A percentile compares a stretch with the other conserved stretches of the same genome.
phyloP scores from a whole-genome alignment of 2,329 filamentous ascomycete genomes.

The Ophiostoma novo-ulmi region DNA sequence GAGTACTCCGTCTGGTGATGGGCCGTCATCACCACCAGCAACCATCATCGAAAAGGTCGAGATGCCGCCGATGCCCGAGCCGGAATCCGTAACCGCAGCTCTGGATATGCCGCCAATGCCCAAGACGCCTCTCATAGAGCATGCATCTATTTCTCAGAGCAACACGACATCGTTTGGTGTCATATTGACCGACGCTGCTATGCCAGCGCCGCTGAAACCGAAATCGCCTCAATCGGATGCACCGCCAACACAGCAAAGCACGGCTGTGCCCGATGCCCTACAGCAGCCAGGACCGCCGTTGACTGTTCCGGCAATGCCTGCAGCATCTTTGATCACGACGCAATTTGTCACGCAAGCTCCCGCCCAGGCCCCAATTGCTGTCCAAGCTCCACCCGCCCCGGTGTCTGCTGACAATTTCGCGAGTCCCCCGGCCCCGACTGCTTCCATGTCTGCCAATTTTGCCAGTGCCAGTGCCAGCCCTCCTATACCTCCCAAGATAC shows the following conservation, averaged over 20 bases:
- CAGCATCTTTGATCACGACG: neutral
- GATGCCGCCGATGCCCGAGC: neutral
- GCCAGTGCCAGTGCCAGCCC: neutral
- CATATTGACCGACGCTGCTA: conserved; percentile 9
- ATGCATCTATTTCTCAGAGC: neutral
- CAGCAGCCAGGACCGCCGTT: conserved; percentile 3
- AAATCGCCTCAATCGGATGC: conserved; percentile 11
- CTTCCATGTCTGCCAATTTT: conserved; percentile 17
- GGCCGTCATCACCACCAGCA: neutral
- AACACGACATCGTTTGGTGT: neutral
- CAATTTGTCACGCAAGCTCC: neutral
- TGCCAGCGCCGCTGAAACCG: conserved; percentile 18
- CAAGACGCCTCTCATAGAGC: neutral
- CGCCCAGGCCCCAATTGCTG: neutral
- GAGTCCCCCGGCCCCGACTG: neutral
- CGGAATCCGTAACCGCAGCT: neutral
- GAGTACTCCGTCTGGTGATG: neutral
- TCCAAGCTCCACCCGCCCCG: no score
- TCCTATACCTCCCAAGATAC: neutral
- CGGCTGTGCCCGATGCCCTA: neutral
- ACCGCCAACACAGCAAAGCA: neutral
- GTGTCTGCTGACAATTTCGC: neutral
- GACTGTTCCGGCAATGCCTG: neutral
- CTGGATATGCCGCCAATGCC: conserved; percentile 13
- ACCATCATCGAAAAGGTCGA: neutral